phyloP scores from a whole-genome alignment of 208 protist genomes.

The Naegleria lovaniensis region DNA sequence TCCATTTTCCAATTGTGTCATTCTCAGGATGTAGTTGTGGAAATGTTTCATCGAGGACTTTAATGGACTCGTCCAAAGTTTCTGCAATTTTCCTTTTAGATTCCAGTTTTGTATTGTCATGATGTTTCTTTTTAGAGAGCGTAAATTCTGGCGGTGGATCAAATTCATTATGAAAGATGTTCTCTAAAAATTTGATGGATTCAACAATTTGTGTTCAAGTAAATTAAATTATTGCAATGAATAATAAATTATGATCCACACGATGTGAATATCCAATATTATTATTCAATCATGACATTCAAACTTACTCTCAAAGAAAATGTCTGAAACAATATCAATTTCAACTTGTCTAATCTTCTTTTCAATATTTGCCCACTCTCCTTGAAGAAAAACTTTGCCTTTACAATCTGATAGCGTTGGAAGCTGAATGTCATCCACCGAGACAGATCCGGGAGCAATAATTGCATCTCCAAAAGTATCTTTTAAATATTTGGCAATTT shows the following conservation, averaged over 20 bases:
- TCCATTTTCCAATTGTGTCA: not conserved
- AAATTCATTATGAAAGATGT: not conserved
- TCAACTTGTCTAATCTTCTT: not conserved
- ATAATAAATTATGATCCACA: no score
- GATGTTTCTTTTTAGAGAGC: not conserved
- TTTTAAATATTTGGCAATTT: constrained; percentile 62
- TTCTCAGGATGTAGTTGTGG: not conserved
- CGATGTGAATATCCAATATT: no score
- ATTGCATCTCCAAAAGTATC: constrained; percentile 47
- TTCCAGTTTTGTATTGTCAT: not conserved
- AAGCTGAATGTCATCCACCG: not conserved
- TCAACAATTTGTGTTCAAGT: not conserved
- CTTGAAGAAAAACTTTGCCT: not conserved
- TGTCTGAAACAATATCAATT: not conserved
- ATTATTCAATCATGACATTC: not conserved
- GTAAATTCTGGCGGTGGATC: not conserved
- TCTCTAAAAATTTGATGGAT: no score
- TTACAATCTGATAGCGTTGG: not conserved
- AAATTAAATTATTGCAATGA: no score
- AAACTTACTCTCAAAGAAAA: not conserved
- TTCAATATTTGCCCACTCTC: not conserved
- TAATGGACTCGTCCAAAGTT: not conserved
- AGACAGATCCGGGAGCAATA: not conserved
- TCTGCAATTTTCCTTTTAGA: not conserved
- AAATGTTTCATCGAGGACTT: not conserved